Conservation (phyloP, 768 basidiomycete genomes). For the Astraeus odoratus region DNA sequence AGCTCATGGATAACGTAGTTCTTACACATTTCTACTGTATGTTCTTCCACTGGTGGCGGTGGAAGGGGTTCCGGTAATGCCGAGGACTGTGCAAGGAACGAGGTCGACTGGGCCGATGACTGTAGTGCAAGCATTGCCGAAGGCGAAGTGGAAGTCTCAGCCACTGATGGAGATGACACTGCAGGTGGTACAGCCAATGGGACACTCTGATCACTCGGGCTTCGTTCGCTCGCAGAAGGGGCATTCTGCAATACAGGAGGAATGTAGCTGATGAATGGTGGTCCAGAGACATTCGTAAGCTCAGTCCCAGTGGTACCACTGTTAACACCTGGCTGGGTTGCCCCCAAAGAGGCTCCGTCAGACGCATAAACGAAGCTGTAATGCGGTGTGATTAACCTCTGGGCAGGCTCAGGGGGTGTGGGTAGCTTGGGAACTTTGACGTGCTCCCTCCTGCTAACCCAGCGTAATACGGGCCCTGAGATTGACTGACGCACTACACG, state of each 20-base stretch:
- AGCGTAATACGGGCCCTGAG: constrained; percentile 59
- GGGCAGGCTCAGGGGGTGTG: constrained; percentile 25
- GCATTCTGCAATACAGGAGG: not conserved
- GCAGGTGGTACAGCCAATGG: not conserved
- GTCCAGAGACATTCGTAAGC: constrained; percentile 11
- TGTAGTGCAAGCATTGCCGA: not conserved
- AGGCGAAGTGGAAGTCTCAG: not conserved
- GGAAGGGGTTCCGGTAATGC: constrained; percentile 6
- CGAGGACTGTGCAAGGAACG: constrained; percentile 3
- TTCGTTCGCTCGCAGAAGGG: not conserved
- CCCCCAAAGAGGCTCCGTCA: not conserved
- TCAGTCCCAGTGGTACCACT: not conserved
- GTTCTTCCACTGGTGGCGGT: constrained; percentile 17
- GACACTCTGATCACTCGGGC: not conserved
- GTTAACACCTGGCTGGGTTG: not conserved
- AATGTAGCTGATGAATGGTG: not conserved
- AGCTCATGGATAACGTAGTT: constrained; percentile 69
- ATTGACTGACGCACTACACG: too few species aligned
- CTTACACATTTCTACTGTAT: constrained; percentile 48
- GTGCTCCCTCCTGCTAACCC: constrained; percentile 62
- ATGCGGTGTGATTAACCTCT: constrained; percentile 13
- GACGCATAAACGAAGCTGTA: constrained; percentile 18
- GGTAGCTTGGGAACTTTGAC: constrained; percentile 34
- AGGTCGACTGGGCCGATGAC: not conserved
- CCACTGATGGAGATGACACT: not conserved